Evolutionary conservation across 352 stramenopile species (phyloP), one percentile per base, ranked within the genome.

Genomic region (Pythium plurisporium): DNA sequence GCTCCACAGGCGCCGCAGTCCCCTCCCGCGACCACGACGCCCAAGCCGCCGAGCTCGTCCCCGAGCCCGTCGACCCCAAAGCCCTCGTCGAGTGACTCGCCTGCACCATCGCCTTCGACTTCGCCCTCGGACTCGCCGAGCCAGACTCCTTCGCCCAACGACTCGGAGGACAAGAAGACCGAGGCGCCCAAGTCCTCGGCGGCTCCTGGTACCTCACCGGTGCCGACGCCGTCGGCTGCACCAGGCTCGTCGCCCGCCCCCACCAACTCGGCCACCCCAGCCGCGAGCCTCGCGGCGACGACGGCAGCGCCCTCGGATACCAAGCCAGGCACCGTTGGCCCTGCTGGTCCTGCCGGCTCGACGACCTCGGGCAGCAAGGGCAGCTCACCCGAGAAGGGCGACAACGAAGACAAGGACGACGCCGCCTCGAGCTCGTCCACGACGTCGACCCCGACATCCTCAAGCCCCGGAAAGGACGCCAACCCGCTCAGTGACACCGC

Each of bases 401-500:
- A 38, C 27, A 33, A 49, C 23, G 10, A 54, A 27, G 36, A 57
- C 23, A 23, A 38, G 37, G 34, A 29, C 6, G 38, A n/a, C 33
- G 33, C 47, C 4, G 19, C 27, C n/a, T 19, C 36, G 15, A n/a
- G n/a, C n/a, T n/a, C n/a, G n/a, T n/a, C n/a, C n/a, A 6, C 33
- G 8, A 19, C 52, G n/a, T 38, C 55, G 22, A 5, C 43, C 2
- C 7, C 25, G 4, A 54, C 55, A 17, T 4, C 43, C 2, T 2
- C 25, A 1, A 54, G 34, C 36, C 11, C n/a, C 5, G 51, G 8
- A 8, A 46, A 51, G 15, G 27, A 43, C 26, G 55, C 47, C 19
- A 51, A 45, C 30, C 47, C 56, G 23, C 56, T 64, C 27, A 64
- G 56, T 10, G 40, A 63, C 7, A 36, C 4, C 19, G 20, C 19